Evolutionary conservation across 108 stramenopile species (phyloP).

Genomic region (Bacterosira constricta): DNA sequence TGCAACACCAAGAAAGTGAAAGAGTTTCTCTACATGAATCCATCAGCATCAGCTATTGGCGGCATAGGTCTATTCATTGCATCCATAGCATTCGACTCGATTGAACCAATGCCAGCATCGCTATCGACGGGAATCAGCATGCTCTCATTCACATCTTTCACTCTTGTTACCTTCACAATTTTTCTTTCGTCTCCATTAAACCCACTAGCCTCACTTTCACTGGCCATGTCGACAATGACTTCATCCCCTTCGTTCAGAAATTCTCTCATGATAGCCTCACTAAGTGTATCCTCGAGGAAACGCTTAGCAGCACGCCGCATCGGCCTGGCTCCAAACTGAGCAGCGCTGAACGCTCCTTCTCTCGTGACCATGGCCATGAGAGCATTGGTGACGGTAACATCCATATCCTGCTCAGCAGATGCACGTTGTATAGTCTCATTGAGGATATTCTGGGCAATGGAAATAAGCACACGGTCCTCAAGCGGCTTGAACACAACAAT

Average conservation of each 20-base stretch:
- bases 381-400: constrained; percentile 56
- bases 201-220: constrained; percentile 19
- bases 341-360: constrained; percentile 61
- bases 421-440: constrained; percentile 58
- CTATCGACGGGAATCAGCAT: constrained; percentile 51
- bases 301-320: constrained; percentile 73
- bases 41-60: constrained; percentile 42
- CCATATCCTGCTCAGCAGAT: constrained; percentile 53
- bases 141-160: constrained; percentile 42
- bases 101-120: constrained; percentile 44
- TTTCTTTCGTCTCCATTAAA: constrained; percentile 30
- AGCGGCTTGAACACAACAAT: constrained; percentile 92
- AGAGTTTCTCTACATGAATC: constrained; percentile 34
- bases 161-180: constrained; percentile 45
- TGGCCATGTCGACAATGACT: constrained; percentile 54
- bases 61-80: constrained; percentile 48
- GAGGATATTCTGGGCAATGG: constrained; percentile 67
- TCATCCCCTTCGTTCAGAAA: constrained; percentile 70
- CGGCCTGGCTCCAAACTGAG: constrained; percentile 77
- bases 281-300: constrained; percentile 75
- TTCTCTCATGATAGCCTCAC: constrained; percentile 74
- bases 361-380: constrained; percentile 60
- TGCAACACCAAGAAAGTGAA: not conserved
- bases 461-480: constrained; percentile 65
- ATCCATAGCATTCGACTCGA: constrained; percentile 37